Base-by-base conservation (phyloP, 306 rosid genomes). In the Begonia masoniana region DNA sequence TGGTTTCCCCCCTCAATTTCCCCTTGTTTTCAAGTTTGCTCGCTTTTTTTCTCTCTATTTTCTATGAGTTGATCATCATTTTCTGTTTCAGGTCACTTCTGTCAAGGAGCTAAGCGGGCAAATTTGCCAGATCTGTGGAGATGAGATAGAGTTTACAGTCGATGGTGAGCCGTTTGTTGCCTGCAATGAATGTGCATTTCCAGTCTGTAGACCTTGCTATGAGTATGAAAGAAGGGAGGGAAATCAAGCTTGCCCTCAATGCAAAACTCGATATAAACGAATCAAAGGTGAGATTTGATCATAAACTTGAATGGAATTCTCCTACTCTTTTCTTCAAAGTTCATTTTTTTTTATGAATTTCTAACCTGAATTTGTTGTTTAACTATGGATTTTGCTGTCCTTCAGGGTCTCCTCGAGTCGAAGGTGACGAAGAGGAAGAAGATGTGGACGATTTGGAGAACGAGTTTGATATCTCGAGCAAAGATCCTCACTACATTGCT, bases 171-270 rank as follows among this genome's bases (percentile, higher is more conserved):
- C 87, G 1, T 83, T 87, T 79, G 78, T 83, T 66, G 96, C 96
- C 50, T 87, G 96, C 76, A 81, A 83, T 47, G 96, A 87, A 73
- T 87, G 96, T 67, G 96, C 96, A n/a, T 83, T 87, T 47, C 96
- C 96, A 2, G 87, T 87, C 12, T 87, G 96, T 57, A 74, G 94
- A 65, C 74, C 91, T 71, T 87, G 96, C 68, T 87, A 87, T 57
- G 94, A 87, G 69, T 87, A 87, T 57, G 96, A 87, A 77, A 78
- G 96, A 71, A 78, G 83, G 69, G 96, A 87, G 62, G 96, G 96
- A n/a, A 87, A 78, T 71, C 87, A 87, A 65, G 80, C 76, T 23
- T 87, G 96, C 12, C 96, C 96, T 53, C 96, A 87, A 52, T 87
- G 96, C 72, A 87, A 83, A 75, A 87, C 96, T 67, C 70, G 82